phyloP scores from a whole-genome alignment of 495 filamentous ascomycete genomes.

The Neurospora cerealis region DNA sequence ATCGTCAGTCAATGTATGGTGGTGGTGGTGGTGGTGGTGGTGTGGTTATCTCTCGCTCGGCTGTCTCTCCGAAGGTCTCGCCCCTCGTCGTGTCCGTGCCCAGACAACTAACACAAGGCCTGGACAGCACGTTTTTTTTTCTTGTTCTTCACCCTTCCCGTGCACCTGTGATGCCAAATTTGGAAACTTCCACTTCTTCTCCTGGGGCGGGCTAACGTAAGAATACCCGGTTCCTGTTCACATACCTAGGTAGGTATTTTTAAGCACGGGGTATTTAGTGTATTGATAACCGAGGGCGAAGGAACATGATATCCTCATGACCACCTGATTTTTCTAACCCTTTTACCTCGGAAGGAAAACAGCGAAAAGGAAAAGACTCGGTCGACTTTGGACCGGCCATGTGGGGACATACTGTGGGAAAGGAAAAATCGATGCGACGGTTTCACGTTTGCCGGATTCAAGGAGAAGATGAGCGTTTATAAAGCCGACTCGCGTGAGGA shows the following conservation, averaged over 20 bases:
- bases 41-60: background rate
- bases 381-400: background rate
- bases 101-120: background rate
- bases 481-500: background rate
- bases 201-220: background rate
- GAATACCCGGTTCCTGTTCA: background rate
- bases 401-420: background rate
- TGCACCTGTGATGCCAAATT: background rate
- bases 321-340: background rate
- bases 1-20: background rate
- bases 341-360: background rate
- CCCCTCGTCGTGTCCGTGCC: background rate
- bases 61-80: background rate
- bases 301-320: background rate
- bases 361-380: background rate
- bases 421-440: background rate
- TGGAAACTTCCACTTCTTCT: background rate
- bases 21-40: background rate
- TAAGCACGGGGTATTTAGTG: background rate
- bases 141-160: background rate
- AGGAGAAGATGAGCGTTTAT: background rate
- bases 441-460: background rate
- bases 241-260: background rate
- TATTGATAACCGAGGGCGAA: background rate
- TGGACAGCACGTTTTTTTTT: background rate